A percentile compares a stretch with the other conserved stretches of the same genome.
Conservation (phyloP, 2,329 filamentous ascomycete genomes). For the Cryphonectria parasitica region DNA sequence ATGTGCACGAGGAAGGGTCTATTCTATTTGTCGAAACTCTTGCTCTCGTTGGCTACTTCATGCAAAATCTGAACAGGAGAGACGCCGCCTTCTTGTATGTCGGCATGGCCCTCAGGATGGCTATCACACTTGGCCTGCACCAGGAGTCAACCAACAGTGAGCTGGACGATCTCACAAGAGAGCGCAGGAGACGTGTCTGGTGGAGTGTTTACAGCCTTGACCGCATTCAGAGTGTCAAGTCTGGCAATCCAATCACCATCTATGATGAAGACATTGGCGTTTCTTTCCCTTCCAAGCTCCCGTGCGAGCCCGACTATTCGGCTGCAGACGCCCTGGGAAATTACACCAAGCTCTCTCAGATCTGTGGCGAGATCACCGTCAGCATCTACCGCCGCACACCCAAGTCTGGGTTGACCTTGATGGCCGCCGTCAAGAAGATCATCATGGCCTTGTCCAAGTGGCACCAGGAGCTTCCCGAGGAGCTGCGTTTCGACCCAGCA, state of each 20-base stretch:
- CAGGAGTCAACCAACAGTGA: conserved; percentile 47
- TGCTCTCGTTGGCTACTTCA: conserved; percentile 58
- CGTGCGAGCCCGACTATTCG: conserved; percentile 45
- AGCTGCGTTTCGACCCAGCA: conserved; percentile 52
- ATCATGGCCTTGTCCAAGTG: conserved; percentile 53
- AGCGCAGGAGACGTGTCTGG: conserved; percentile 57
- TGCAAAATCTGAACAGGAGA: conserved; percentile 59
- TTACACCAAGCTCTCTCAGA: conserved; percentile 57
- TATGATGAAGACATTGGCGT: conserved; percentile 58
- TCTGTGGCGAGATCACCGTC: conserved; percentile 51
- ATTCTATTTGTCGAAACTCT: conserved; percentile 59
- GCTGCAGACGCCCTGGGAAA: conserved; percentile 53
- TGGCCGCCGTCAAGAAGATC: conserved; percentile 55
- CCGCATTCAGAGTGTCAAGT: conserved; percentile 56
- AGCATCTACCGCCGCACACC: conserved; percentile 51
- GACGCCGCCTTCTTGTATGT: conserved; percentile 60
- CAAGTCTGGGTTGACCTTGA: conserved; percentile 50
- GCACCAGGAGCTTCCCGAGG: conserved; percentile 51
- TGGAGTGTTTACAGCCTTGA: conserved; percentile 62
- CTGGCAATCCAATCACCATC: conserved; percentile 58
- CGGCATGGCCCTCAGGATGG: conserved; percentile 59
- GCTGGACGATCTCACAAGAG: conserved; percentile 47
- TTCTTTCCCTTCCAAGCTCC: conserved; percentile 40
- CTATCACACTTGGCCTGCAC: conserved; percentile 59
- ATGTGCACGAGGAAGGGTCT: conserved; percentile 58